Base-by-base conservation (phyloP, 805 yeast species). In the Wickerhamiella dianesei region DNA sequence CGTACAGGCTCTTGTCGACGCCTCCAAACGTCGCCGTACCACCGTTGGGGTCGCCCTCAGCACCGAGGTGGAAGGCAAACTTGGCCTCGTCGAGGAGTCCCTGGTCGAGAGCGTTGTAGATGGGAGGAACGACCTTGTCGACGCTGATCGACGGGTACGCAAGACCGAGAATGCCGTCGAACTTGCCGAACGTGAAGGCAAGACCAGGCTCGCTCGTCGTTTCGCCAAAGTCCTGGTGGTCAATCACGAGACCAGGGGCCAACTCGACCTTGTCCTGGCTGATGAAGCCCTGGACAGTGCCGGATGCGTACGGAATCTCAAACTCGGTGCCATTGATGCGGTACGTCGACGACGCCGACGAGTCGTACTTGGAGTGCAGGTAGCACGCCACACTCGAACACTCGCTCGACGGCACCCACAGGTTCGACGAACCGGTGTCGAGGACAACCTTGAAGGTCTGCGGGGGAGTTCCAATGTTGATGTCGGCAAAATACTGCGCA, bases 11-110 rank as follows among this genome's bases (percentile, higher is more conserved):
- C 57, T 79, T 74, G 62, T 89, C 96, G 56, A 80, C 72, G 57
- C 98, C 98, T 64, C 98, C 98, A 62, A 92, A 85, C 29, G 96
- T 85, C 55, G 92, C 95, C 56, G 81, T 76, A 59, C 98, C 97
- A 44, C 95, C 96, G 48, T 74, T 73, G 45, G 73, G 72, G 54
- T 58, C 80, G 53, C 75, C 73, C 49, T 75, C 70, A 62, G 81
- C 87, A 53, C 96, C 96, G 59, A 92, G 75, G 69, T 83, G 82
- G 73, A 92, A 92, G 18, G 95, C 83, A 64, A 92, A 89, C 68
- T 76, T 81, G 37, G 85, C 79, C 59, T 76, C 75, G 61, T 92
- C 97, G 49, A 92, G 72, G 56, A 88, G 73, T 19, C 88, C 95
- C 59, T 75, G 74, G 52, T 77, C 67, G 50, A 88, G 73, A 49